Conservation (phyloP, 306 rosid genomes). For the Cucurbita moschata region DNA sequence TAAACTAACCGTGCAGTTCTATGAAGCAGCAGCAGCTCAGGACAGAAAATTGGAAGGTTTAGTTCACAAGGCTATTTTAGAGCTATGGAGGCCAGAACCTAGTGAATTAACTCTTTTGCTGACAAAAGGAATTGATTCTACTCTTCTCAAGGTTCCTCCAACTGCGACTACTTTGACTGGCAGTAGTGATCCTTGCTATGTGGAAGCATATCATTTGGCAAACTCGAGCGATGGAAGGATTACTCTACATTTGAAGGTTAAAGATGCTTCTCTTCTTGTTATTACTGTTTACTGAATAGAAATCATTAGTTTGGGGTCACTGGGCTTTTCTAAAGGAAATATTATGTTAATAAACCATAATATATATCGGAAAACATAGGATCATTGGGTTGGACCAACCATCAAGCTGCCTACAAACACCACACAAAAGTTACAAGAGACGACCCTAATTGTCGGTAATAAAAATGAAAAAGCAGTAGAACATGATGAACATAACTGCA, state of each 20-base stretch:
- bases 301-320: background rate
- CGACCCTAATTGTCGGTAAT: background rate
- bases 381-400: background rate
- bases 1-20: slow-evolving; percentile 91
- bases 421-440: background rate
- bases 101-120: slow-evolving; percentile 81
- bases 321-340: background rate
- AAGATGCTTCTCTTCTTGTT: background rate
- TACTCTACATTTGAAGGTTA: slow-evolving; percentile 88
- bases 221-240: slow-evolving; percentile 86
- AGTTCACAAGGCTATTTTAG: slow-evolving; percentile 97
- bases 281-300: background rate
- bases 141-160: slow-evolving; percentile 91
- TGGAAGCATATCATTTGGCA: slow-evolving; percentile 94
- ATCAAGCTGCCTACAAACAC: background rate
- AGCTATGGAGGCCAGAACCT: slow-evolving; percentile 97
- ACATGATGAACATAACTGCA: background rate
- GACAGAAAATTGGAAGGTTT: slow-evolving; percentile 94
- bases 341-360: background rate
- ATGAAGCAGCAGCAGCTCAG: slow-evolving; percentile 97
- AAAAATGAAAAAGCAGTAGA: background rate
- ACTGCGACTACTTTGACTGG: slow-evolving; percentile 89
- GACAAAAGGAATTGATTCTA: slow-evolving; percentile 80
- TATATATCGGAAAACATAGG: background rate
- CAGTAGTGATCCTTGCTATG: slow-evolving; percentile 95